These are phyloP conservation scores for Scutellaria barbata DNA, from an alignment of 257 asterid genomes.

Conservation along the genomic window DNA sequence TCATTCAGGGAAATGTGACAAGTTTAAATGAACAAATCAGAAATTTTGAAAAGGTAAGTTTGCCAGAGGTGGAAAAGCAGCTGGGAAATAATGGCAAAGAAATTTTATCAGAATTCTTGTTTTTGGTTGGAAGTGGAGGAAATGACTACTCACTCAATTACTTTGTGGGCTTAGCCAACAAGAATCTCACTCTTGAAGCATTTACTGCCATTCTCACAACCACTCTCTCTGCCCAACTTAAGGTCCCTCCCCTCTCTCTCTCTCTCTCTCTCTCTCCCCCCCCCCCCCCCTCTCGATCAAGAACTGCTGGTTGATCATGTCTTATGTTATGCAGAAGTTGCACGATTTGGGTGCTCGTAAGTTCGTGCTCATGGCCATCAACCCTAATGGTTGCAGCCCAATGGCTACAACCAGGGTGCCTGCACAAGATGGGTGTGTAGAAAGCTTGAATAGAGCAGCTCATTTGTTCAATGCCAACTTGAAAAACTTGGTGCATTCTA, in stretches of 20 bases:
- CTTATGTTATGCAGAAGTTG: conserved; percentile 52
- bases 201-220: conserved; percentile 58
- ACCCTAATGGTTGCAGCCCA: conserved; percentile 84
- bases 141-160: conserved; percentile 74
- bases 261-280: no score
- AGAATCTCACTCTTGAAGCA: conserved; percentile 50
- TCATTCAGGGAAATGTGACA: conserved; percentile 57
- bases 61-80: conserved; percentile 60
- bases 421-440: conserved; percentile 41
- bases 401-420: conserved; percentile 47
- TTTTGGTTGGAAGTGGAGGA: conserved; percentile 78
- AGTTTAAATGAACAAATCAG: conserved; percentile 62
- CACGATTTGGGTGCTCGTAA: conserved; percentile 71
- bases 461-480: conserved; percentile 55
- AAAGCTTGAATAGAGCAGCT: conserved; percentile 48
- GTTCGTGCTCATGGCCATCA: conserved; percentile 62
- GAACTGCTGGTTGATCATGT: neutral
- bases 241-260: conserved; percentile 43
- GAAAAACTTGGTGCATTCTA: conserved; percentile 48
- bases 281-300: no score
- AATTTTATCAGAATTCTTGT: conserved; percentile 47
- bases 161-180: conserved; percentile 43
- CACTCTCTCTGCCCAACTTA: conserved; percentile 53
- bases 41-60: conserved; percentile 57
- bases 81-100: conserved; percentile 31